Evolutionary conservation across 1,284 basidiomycete genomes (phyloP).

Genomic region (Hymenochaete sp.): DNA sequence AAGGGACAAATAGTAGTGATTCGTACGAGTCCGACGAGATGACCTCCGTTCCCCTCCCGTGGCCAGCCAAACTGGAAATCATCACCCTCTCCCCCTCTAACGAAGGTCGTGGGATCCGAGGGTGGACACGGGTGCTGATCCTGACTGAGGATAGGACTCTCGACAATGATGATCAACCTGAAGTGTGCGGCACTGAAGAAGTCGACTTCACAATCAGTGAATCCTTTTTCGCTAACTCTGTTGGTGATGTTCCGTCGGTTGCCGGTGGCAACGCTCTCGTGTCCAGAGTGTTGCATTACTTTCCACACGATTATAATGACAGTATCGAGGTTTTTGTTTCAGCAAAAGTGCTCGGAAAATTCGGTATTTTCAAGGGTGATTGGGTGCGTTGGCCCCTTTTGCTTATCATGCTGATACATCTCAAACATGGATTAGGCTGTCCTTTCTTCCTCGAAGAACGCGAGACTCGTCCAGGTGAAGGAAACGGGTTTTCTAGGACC

Average conservation of each 20-base stretch:
- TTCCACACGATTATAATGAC: constrained; percentile 28
- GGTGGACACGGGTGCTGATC: constrained; percentile 53
- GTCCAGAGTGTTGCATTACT: not conserved
- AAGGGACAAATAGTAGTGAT: constrained; percentile 1
- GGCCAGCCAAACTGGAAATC: constrained; percentile 26
- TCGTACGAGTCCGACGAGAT: not conserved
- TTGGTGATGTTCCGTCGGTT: constrained; percentile 1
- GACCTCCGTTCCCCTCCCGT: not conserved
- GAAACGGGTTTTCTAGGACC: constrained; percentile 10
- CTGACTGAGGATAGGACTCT: constrained; percentile 23
- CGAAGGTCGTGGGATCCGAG: constrained; percentile 53
- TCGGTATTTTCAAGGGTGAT: constrained; percentile 79
- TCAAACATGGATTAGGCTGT: not conserved
- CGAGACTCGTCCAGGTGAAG: constrained; percentile 51
- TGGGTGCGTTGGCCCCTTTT: too few species aligned
- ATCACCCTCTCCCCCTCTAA: constrained; percentile 59
- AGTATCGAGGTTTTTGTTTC: constrained; percentile 46
- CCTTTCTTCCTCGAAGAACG: constrained; percentile 7
- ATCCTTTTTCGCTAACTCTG: constrained; percentile 52
- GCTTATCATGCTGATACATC: not conserved
- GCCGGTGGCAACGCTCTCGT: not conserved
- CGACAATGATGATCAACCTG: constrained; percentile 13
- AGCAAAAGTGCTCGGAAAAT: constrained; percentile 55
- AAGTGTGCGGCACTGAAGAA: constrained; percentile 20
- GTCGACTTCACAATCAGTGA: constrained; percentile 58